Base-by-base conservation (phyloP, 1,284 basidiomycete species). In the Cystobasidiaceae sp. region DNA sequence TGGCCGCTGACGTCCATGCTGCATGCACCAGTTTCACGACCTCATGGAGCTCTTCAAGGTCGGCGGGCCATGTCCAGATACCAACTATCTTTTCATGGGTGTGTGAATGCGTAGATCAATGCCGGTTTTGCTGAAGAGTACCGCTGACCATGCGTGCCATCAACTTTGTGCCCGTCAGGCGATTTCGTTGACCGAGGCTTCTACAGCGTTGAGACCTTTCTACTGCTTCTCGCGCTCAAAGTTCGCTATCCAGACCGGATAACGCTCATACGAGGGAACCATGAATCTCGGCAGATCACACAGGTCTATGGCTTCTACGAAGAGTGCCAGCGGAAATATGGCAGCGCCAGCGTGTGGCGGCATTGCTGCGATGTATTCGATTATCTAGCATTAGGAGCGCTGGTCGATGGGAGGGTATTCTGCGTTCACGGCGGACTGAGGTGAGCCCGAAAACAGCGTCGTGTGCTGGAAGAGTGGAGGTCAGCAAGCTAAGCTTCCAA, bases 301-400 rank as follows among this genome's bases (percentile, higher is more conserved):
- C 94, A 99, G 79, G 94, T 98, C 15, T 98, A 99, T 76, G 94
- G 94, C 33, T 99, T 99, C 78, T 98, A 99, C 80, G 94, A 99
- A 82, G 94, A 99, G 79, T 99, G 94, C 76, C 83, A 97, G 74
- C 86, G 96, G 76, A 99, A 99, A 82, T 99, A 99, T 80, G 96
- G 96, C 65, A 97, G 97, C 79, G 93, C 93, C 74, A 98, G 97
- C 76, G 96, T 99, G 50, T 99, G 94, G 94, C 89, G 94, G 75
- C 97, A 88, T 82, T 99, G 97, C 77, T 97, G 93, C 76, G 96
- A 99, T 81, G 81, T 99, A 59, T 99, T 99, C 77, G 94, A 98
- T 80, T 98, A 90, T 80, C 84, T 99, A 34, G 93, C 94, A 62
- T 83, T 98, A 71, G 97, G 93, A 46, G 94, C 94, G 28, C 83